A percentile compares a stretch with the other conserved stretches of the same genome.
Evolutionary conservation across 164 flowering plant genomes (phyloP).

Genomic region (Dillenia suffruticosa): DNA sequence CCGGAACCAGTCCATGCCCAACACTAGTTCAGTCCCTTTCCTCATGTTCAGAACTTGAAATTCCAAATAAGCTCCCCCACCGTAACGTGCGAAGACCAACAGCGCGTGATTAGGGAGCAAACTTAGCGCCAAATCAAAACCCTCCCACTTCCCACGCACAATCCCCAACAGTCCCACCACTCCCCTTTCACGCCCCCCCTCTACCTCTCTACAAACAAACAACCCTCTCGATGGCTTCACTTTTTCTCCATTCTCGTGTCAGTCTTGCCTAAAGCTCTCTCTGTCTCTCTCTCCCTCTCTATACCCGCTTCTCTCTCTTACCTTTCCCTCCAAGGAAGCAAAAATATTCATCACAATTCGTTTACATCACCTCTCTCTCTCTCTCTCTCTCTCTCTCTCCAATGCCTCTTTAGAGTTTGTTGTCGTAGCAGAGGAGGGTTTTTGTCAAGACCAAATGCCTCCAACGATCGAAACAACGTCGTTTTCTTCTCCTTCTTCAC

Average conservation of each 20-base stretch:
- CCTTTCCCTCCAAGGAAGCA: background rate
- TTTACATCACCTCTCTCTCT: constrained; percentile 2
- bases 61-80: too few relatives aligned
- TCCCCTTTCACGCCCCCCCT: background rate
- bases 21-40: too few relatives aligned
- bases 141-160: too few relatives aligned
- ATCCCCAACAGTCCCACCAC: too few relatives aligned
- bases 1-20: too few relatives aligned
- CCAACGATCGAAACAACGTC: constrained; percentile 10
- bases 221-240: constrained; percentile 3
- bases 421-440: too few relatives aligned
- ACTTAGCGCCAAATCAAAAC: too few relatives aligned
- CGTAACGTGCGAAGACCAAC: too few relatives aligned
- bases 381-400: constrained; percentile 1
- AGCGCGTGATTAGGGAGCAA: too few relatives aligned
- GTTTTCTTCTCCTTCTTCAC: background rate
- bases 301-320: background rate
- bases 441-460: constrained; percentile 15
- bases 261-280: background rate
- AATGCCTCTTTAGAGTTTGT: background rate
- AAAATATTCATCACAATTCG: constrained; percentile 13
- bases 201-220: background rate
- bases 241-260: constrained; percentile 2
- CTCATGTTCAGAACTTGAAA: too few relatives aligned
- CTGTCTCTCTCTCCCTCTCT: too few relatives aligned